These are phyloP conservation scores for Pichia sp. DNA, from an alignment of 1,139 yeast species.

Conservation along the genomic window DNA sequence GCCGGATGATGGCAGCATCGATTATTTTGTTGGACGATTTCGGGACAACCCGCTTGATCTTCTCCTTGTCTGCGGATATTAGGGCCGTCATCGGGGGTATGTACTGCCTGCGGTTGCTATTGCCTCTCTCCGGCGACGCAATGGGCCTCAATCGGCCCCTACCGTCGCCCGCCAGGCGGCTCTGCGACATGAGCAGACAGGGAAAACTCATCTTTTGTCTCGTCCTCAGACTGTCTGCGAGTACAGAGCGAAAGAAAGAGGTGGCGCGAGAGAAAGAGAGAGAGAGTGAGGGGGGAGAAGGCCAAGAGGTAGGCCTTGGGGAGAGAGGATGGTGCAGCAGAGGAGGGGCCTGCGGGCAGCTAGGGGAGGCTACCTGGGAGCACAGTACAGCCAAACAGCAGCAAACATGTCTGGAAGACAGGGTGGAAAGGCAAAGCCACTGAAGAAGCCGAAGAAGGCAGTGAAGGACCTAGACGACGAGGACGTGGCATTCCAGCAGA, in stretches of 20 bases:
- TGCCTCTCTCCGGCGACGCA: neutral
- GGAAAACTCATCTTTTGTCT: no score
- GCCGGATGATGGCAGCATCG: slow-evolving; percentile 86
- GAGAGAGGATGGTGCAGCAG: no score
- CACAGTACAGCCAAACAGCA: no score
- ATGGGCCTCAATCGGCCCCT: no score
- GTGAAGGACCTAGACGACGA: slow-evolving; percentile 77
- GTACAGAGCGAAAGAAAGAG: neutral
- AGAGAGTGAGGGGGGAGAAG: neutral
- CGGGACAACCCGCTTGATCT: slow-evolving; percentile 83
- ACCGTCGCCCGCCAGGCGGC: no score
- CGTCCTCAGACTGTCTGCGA: neutral
- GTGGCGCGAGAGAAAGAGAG: neutral
- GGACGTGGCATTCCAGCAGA: slow-evolving; percentile 84
- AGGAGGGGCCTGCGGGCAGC: no score
- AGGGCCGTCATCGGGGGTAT: slow-evolving; percentile 30
- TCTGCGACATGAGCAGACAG: no score
- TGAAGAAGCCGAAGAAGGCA: slow-evolving; percentile 70
- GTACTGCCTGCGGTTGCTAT: neutral
- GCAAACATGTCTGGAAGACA: slow-evolving; percentile 44
- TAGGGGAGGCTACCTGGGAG: no score
- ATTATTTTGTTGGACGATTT: slow-evolving; percentile 82
- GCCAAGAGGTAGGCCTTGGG: no score
- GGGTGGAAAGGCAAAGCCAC: slow-evolving; percentile 52
- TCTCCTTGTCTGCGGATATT: slow-evolving; percentile 73